Base-by-base conservation (phyloP, 495 filamentous ascomycete species). In the Penicillium parvum region DNA sequence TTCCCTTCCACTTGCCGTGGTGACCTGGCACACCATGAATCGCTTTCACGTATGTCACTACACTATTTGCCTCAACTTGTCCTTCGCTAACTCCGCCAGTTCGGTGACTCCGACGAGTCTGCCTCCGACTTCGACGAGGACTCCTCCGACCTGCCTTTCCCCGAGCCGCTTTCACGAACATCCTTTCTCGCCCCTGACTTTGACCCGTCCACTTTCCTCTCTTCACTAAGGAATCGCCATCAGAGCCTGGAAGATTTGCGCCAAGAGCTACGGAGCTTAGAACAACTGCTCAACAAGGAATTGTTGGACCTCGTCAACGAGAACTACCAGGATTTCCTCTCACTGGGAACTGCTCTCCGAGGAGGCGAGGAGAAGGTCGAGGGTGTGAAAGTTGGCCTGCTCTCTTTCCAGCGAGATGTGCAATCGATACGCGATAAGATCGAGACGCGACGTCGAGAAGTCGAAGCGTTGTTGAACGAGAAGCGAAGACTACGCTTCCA, bases 241-340 rank as follows among this genome's bases (percentile, higher is more conserved):
- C 92, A 98, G 60, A 96, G 88, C 2, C 86, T 99, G 34, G 91
- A 95, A 61, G 94, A 99, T 62, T 73, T 99, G 12, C 86, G 90
- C 11, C 63, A 81, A 19, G 94, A 99, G 52, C 73, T 99, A 3
- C 81, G 89, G 11, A 73, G 84, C 32, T 76, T 92, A 17, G 82
- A 79, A 43, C 77, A 84, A 48, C 71, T 81, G 12, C 77, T 97
- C 35, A 82, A 78, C 47, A 81, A 82, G 41, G 91, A 99, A 61
- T 71, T 99, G 7, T 73, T 97, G 4, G 90, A 96, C 60, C 77
- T 97, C 1, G 90, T 99, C 47, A 97, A 97, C 58, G 74, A 84
- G 21, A 90, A 97, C 62, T 96, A 96, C 60, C 80, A 84, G 28
- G 87, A 91, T 50, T 97, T 97, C 52, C 60, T 99, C 2, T 81